Base-by-base conservation (phyloP, 148 eudicot genomes). In the Vaccinium macrocarpon region DNA sequence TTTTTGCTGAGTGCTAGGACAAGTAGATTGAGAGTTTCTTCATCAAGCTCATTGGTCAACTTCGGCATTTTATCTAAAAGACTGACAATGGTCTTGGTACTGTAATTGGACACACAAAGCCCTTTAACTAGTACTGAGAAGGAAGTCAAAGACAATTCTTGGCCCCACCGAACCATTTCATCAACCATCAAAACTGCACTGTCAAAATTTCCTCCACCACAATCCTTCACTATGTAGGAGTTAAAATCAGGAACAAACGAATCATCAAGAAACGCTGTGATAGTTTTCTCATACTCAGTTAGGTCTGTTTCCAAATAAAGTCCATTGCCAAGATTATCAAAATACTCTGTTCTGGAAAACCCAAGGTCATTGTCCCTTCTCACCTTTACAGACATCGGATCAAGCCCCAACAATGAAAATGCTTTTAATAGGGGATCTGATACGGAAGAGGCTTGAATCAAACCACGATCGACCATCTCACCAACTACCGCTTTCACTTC, bases 261-360 rank as follows among this genome's bases (percentile, higher is more conserved):
- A 81, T 89, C 97, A 53, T 90, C 85, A 55, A 95, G 94, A 88
- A 94, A 88, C 62, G 80, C 81, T 18, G 59, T 55, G 82, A 93
- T 64, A 59, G 61, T 84, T 79, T 82, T 86, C 83, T 95, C 98
- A 89, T 86, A 94, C 76, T 88, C 88, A 18, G 83, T 90, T 74
- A 90, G 3, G 56, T 95, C 88, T 62, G 95, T 87, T 46, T 95
- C 96, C 80, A 95, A 88, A 90, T 93, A 95, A 82, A 95, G 96
- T 53, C 98, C 98, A 86, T 95, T 95, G 42, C 98, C 98, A 75
- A 93, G 83, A 81, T 81, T 87, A 87, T 95, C 98, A 85, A 79
- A 85, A 66, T 90, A 94, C 78, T 95, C 97, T 15, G 95, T 81
- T 82, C 85, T 90, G 6, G 85, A 89, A 48, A 81, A 83, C 61